These are phyloP conservation scores for Microcos paniculata DNA, from an alignment of 345 rosid genomes.

Conservation along the genomic window DNA sequence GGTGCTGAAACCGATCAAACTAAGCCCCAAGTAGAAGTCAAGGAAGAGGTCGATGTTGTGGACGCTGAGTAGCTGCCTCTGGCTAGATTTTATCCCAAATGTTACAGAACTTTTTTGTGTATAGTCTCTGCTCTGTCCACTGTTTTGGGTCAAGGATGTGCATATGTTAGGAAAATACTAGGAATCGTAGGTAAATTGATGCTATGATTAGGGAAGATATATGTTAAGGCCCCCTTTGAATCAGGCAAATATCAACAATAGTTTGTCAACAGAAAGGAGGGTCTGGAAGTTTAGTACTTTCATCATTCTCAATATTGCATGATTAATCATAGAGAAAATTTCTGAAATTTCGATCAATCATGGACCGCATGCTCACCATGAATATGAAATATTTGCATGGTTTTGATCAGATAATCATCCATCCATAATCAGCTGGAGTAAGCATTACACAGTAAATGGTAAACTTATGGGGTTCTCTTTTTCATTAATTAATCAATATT, in stretches of 20 bases:
- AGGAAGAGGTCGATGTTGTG: not conserved
- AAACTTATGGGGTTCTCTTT: slow-evolving; percentile 3
- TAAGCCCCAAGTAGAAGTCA: not conserved
- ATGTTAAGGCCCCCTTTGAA: not conserved
- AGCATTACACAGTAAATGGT: not conserved
- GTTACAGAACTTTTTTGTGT: not conserved
- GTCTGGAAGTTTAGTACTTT: not conserved
- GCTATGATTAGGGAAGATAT: not conserved
- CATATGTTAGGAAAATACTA: not conserved
- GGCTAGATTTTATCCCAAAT: not conserved
- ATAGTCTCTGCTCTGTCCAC: not conserved
- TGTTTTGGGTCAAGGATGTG: not conserved
- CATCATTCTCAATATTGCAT: not conserved
- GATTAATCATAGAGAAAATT: too few relatives aligned
- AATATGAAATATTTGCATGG: not conserved
- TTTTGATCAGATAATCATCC: not conserved
- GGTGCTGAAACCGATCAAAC: too few relatives aligned
- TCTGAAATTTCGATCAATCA: too few relatives aligned
- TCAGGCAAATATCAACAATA: not conserved
- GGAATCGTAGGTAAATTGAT: not conserved
- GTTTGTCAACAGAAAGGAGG: not conserved
- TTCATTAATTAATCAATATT: slow-evolving; percentile 58
- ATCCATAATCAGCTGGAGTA: not conserved
- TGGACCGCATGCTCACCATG: not conserved
- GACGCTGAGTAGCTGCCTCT: slow-evolving; percentile 1